Percentiles rank a stretch among this genome's conserved stretches.
Conservation (phyloP, 768 basidiomycete genomes). For the Macrocybe gigantea region DNA sequence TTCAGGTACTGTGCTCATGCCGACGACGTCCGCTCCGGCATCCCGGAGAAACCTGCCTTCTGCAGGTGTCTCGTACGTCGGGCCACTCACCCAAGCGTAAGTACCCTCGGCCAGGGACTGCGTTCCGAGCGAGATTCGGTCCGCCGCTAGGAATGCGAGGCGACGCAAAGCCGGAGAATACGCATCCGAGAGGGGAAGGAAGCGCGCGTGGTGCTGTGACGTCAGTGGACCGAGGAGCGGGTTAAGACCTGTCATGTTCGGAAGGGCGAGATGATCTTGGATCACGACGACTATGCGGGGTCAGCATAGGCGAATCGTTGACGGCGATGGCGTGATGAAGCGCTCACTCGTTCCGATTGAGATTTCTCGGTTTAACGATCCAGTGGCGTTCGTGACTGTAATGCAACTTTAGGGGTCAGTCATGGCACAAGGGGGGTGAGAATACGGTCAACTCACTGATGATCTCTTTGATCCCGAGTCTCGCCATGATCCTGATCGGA, state of each 20-base stretch:
- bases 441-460: slow-evolving; percentile 52
- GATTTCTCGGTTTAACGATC: slow-evolving; percentile 67
- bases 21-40: slow-evolving; percentile 85
- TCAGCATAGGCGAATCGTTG: slow-evolving; percentile 7
- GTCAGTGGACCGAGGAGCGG: slow-evolving; percentile 70
- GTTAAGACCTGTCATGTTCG: slow-evolving; percentile 71
- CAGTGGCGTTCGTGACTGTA: slow-evolving; percentile 85
- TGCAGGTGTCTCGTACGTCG: slow-evolving; percentile 85
- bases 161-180: slow-evolving; percentile 72
- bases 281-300: slow-evolving; percentile 66
- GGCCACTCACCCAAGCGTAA: slow-evolving; percentile 89
- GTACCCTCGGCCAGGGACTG: slow-evolving; percentile 71
- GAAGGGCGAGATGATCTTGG: slow-evolving; percentile 80
- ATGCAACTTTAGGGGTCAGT: background rate
- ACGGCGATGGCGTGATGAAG: background rate
- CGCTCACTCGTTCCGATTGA: slow-evolving; percentile 75
- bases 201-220: slow-evolving; percentile 59
- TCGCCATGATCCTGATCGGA: slow-evolving; percentile 75
- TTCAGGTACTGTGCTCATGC: slow-evolving; percentile 92
- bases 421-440: background rate
- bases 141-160: slow-evolving; percentile 65
- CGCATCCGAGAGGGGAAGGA: slow-evolving; percentile 80
- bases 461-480: slow-evolving; percentile 66
- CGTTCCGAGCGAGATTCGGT: slow-evolving; percentile 46
- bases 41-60: slow-evolving; percentile 74